Evolutionary conservation across 2,329 filamentous ascomycete genomes (phyloP).

Genomic region (Hymenoscyphus repandus): DNA sequence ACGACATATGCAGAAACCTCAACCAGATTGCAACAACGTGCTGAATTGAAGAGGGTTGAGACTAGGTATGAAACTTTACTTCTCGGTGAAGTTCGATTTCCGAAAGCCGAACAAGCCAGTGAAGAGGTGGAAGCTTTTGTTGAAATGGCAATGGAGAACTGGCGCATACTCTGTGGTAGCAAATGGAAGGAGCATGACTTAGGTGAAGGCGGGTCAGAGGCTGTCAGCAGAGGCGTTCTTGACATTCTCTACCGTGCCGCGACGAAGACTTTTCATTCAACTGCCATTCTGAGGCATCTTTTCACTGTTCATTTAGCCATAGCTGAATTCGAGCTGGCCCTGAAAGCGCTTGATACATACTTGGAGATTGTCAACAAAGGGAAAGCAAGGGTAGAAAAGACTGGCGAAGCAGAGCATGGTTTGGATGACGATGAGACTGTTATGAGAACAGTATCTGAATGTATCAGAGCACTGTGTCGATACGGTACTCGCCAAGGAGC

Average conservation of each 20-base stretch:
- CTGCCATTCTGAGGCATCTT: constrained; percentile 75
- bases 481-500: constrained; percentile 72
- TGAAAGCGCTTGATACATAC: constrained; percentile 89
- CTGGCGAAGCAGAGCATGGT: constrained; percentile 61
- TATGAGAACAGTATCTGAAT: constrained; percentile 73
- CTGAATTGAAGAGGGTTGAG: constrained; percentile 77
- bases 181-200: constrained; percentile 78
- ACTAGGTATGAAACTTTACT: constrained; percentile 73
- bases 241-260: constrained; percentile 87
- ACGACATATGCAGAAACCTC: constrained; percentile 44
- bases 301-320: constrained; percentile 84
- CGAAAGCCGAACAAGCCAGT: constrained; percentile 74
- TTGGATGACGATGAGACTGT: constrained; percentile 76
- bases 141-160: constrained; percentile 75
- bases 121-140: constrained; percentile 79
- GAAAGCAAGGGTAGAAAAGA: constrained; percentile 78
- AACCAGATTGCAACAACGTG: constrained; percentile 58
- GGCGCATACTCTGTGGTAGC: constrained; percentile 73
- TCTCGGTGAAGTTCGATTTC: constrained; percentile 75
- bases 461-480: constrained; percentile 73
- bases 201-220: constrained; percentile 73
- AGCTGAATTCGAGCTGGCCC: constrained; percentile 86
- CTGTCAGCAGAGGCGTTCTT: constrained; percentile 69
- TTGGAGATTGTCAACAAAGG: constrained; percentile 80
- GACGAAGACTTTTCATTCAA: constrained; percentile 93